Evolutionary conservation across 257 asterid genomes (phyloP).

Genomic region (Rhazya stricta): DNA sequence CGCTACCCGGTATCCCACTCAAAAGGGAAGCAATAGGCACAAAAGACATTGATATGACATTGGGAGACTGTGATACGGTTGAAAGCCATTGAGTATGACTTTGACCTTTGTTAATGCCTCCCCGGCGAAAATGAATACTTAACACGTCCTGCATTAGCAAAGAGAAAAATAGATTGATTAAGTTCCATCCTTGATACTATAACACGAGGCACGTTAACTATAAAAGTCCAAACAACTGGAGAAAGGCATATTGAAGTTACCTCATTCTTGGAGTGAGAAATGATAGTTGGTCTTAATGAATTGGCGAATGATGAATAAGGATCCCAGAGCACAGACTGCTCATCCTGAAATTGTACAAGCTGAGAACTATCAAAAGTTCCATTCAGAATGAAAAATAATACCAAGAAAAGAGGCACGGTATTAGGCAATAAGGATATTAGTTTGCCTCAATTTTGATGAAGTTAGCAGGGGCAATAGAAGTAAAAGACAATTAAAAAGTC

Average conservation of each 20-base stretch:
- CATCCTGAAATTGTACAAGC: constrained; percentile 37
- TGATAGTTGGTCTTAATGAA: constrained; percentile 52
- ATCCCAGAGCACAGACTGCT: constrained; percentile 56
- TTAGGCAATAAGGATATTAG: background rate
- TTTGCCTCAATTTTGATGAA: background rate
- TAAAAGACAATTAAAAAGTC: background rate
- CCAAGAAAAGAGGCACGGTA: background rate
- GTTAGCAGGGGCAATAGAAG: background rate
- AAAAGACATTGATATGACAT: constrained; percentile 85
- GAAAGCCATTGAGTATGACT: constrained; percentile 91
- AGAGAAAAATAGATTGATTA: background rate
- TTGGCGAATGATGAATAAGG: constrained; percentile 55
- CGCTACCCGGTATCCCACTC: constrained; percentile 80
- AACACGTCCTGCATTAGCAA: constrained; percentile 57
- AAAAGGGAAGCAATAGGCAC: constrained; percentile 86
- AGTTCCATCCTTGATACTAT: background rate
- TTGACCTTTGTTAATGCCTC: constrained; percentile 75
- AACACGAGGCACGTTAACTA: background rate
- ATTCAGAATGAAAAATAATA: background rate
- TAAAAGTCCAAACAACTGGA: constrained; percentile 5
- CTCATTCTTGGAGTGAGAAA: constrained; percentile 68
- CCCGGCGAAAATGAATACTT: constrained; percentile 68
- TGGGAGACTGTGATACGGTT: constrained; percentile 73
- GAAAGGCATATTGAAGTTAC: constrained; percentile 34
- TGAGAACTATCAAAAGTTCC: no score